Evolutionary conservation across 1,139 yeast genomes (phyloP), one percentile per base, ranked within the genome.

Genomic region (Pichia sp.): DNA sequence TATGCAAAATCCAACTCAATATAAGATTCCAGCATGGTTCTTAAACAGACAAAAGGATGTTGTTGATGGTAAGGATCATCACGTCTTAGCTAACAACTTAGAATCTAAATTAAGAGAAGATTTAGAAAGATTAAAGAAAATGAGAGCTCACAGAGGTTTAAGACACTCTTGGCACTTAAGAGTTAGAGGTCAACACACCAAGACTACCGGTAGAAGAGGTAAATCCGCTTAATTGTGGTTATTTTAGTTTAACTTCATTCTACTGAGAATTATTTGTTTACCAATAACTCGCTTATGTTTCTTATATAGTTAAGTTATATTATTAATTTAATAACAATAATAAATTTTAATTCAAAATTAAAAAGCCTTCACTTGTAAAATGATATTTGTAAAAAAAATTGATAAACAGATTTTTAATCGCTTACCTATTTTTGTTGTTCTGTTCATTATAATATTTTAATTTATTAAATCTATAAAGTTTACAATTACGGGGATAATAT

Each of bases 141-240:
- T 94, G 85, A 92, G 97, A 85, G 81, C 97, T 71, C 98, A 92
- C 94, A 86, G 97, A 81, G 99, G 99, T 90, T 86, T 92, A 76
- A 88, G 99, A 85, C 99, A 92, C 84, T 90, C 85, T 94, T 94
- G 97, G 97, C 97, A 97, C 71, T 78, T 86, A 71, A 79, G 80
- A 74, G 84, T 79, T 72, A 89, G 97, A 85, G 97, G 97, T 81
- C 97, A 90, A 85, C 98, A 92, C 82, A 92, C 98, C 84, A 92
- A 92, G 86, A 90, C 97, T 74, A 92, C 98, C 69, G 95, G 97
- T 75, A 89, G 98, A 82, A 88, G 92, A 70, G 83, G 82, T 66
- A 79, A 78, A 76, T 55, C 61, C 53, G 61, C 64, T 53, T 61
- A 58, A 59, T 45, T 51, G 47, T 45, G 49, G 18, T 18, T 18